Percentiles rank a stretch among this genome's conserved stretches.
Conservation (phyloP, 805 yeast genomes). For the Torulaspora maleeae region DNA sequence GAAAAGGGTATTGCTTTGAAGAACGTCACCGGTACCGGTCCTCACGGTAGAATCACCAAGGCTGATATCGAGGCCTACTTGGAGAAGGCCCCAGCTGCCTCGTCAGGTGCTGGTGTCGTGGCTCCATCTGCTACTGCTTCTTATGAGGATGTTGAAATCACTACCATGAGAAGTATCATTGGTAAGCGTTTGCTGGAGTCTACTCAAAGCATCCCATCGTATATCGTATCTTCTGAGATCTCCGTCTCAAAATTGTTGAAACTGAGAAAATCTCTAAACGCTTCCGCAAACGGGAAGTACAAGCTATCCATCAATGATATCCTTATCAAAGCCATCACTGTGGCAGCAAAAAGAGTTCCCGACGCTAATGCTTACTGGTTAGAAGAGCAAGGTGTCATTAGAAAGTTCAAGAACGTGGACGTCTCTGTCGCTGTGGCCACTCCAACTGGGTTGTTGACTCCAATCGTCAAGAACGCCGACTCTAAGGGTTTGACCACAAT, state of each 20-base stretch:
- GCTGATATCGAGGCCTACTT: constrained; percentile 78
- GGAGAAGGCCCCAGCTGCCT: constrained; percentile 33
- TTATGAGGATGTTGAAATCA: constrained; percentile 78
- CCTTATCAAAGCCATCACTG: constrained; percentile 88
- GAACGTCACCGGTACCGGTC: constrained; percentile 87
- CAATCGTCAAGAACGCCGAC: constrained; percentile 87
- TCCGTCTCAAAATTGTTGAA: constrained; percentile 87
- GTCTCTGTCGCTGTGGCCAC: constrained; percentile 99
- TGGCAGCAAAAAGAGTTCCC: constrained; percentile 86
- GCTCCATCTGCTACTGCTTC: constrained; percentile 48
- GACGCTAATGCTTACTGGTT: constrained; percentile 93
- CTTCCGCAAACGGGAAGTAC: constrained; percentile 78
- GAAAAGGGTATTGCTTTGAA: constrained; percentile 87
- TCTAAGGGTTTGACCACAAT: constrained; percentile 79
- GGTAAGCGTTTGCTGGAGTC: constrained; percentile 85
- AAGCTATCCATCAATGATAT: constrained; percentile 92
- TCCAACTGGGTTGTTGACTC: constrained; percentile 95
- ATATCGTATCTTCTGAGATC: constrained; percentile 81
- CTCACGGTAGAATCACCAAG: constrained; percentile 89
- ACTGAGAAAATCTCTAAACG: constrained; percentile 85
- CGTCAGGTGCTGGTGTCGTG: constrained; percentile 40
- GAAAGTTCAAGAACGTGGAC: constrained; percentile 88
- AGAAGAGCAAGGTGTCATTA: constrained; percentile 79
- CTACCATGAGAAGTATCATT: constrained; percentile 90
- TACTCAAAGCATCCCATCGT: constrained; percentile 82